Conservation (phyloP, 106 monocot species). For the Platanthera zijinensis region DNA sequence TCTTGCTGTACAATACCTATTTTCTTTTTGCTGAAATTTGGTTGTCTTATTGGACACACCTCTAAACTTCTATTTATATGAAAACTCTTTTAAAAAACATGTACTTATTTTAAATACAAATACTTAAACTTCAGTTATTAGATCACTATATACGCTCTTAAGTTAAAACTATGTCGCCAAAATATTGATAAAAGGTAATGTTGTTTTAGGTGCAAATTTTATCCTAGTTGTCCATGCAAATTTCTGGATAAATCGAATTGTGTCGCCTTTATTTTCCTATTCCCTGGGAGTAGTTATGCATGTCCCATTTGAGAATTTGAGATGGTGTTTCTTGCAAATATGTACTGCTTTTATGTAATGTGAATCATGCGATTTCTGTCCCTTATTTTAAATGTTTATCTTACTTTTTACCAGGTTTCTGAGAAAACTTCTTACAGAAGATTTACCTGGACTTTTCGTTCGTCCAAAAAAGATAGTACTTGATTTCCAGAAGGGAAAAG, state of each 20-base stretch:
- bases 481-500: slow-evolving; percentile 64
- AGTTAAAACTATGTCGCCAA: too few relatives aligned
- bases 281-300: background rate
- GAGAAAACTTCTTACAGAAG: slow-evolving; percentile 66
- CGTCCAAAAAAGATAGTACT: slow-evolving; percentile 74
- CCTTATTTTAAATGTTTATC: background rate
- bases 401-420: slow-evolving; percentile 38
- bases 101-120: too few relatives aligned
- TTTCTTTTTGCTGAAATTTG: too few relatives aligned
- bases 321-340: background rate
- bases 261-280: background rate
- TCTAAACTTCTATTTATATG: too few relatives aligned
- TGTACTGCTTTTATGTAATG: background rate
- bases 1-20: too few relatives aligned
- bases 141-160: too few relatives aligned
- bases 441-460: slow-evolving; percentile 70
- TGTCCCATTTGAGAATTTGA: background rate
- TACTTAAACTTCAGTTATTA: too few relatives aligned
- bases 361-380: background rate
- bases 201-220: background rate
- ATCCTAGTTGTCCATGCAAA: background rate
- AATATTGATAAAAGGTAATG: too few relatives aligned
- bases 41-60: too few relatives aligned
- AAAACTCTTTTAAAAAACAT: too few relatives aligned
- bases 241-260: background rate